These are phyloP conservation scores for Ganoderma resinaceum DNA, from an alignment of 1,284 basidiomycete genomes.

Conservation along the genomic window DNA sequence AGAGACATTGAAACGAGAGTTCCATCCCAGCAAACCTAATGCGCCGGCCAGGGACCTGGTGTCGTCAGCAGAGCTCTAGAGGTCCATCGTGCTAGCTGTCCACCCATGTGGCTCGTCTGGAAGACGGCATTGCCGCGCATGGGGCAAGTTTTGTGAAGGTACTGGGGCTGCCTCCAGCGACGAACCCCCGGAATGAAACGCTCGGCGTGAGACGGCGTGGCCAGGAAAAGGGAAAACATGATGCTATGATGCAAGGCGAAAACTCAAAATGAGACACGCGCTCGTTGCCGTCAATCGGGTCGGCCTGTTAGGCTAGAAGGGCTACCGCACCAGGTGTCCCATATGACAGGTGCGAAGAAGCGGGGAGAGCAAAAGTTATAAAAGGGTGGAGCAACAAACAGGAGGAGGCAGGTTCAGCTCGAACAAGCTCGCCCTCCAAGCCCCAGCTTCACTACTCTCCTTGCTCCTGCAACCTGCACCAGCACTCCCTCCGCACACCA, in stretches of 20 bases:
- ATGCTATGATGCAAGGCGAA: slow-evolving; percentile 25
- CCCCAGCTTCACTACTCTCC: slow-evolving; percentile 14
- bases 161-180: neutral
- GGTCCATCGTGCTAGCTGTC: neutral
- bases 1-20: slow-evolving; percentile 10
- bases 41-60: neutral
- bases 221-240: slow-evolving; percentile 18
- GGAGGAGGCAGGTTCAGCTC: slow-evolving; percentile 21
- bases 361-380: slow-evolving; percentile 14
- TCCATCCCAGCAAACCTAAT: neutral
- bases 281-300: neutral
- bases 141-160: neutral
- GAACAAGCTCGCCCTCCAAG: slow-evolving; percentile 19
- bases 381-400: slow-evolving; percentile 14
- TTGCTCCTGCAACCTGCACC: slow-evolving; percentile 10
- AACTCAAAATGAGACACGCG: neutral
- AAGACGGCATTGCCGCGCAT: neutral
- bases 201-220: slow-evolving; percentile 20
- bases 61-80: neutral
- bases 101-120: neutral
- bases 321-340: slow-evolving; percentile 6
- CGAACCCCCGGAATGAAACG: neutral
- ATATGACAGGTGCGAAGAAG: slow-evolving; percentile 22
- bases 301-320: neutral
- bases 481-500: neutral